Conservation (phyloP, 345 rosid genomes). For the Carallia pectinifolia region DNA sequence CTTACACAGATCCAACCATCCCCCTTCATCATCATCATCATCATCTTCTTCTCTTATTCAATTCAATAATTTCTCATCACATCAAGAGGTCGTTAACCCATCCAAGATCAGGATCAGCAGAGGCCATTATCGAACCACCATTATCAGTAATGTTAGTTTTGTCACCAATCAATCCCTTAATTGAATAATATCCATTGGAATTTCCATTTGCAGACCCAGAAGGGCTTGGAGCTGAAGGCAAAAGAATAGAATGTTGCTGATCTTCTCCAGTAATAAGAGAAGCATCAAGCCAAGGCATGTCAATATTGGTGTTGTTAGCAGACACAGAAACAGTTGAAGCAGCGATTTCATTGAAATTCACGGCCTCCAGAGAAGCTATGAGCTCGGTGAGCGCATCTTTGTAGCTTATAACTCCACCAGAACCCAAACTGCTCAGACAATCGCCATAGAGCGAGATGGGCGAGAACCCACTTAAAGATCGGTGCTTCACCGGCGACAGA, state of each 20-base stretch:
- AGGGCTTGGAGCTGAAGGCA: slow-evolving; percentile 47
- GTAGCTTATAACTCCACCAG: slow-evolving; percentile 31
- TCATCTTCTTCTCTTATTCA: neutral
- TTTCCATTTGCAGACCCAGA: slow-evolving; percentile 14
- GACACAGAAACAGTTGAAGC: slow-evolving; percentile 28
- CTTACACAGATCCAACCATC: neutral
- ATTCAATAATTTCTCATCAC: slow-evolving; percentile 26
- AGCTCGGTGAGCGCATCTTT: slow-evolving; percentile 55
- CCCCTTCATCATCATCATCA: neutral
- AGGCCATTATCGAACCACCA: neutral
- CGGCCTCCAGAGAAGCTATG: slow-evolving; percentile 51
- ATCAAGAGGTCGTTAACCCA: slow-evolving; percentile 92
- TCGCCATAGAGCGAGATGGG: slow-evolving; percentile 33
- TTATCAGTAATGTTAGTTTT: no score
- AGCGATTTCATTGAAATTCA: slow-evolving; percentile 41
- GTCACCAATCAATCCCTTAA: slow-evolving; percentile 9
- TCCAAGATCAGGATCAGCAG: slow-evolving; percentile 69
- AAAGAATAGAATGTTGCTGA: slow-evolving; percentile 47
- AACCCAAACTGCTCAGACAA: slow-evolving; percentile 31
- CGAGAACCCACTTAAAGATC: slow-evolving; percentile 27
- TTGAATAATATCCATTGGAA: slow-evolving; percentile 10
- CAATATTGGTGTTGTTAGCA: slow-evolving; percentile 12
- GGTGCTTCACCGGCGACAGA: slow-evolving; percentile 58
- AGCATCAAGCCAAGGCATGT: slow-evolving; percentile 48
- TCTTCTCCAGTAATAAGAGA: slow-evolving; percentile 27